Percentiles rank a stretch among this genome's conserved stretches.
These are phyloP conservation scores for Rossbeevera mucosa DNA, from an alignment of 768 basidiomycete species.

Conservation along the genomic window DNA sequence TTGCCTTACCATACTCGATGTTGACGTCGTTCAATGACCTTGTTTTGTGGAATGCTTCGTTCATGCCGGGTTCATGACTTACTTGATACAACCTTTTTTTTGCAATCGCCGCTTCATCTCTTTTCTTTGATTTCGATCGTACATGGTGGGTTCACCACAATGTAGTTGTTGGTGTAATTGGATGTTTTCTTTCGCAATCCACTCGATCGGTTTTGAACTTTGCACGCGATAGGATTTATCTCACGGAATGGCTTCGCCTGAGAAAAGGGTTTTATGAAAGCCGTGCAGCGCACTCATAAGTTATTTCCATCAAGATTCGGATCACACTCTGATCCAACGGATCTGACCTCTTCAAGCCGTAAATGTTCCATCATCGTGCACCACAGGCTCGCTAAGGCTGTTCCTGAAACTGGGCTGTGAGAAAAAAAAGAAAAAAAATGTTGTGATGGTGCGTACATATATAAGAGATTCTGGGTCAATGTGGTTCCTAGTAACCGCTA, in stretches of 20 bases:
- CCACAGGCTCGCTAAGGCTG: too few relatives aligned
- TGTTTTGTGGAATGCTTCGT: background rate
- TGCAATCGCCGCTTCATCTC: slow-evolving; percentile 6
- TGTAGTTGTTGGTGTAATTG: slow-evolving; percentile 23
- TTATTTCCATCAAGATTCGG: too few relatives aligned
- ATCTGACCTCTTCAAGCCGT: background rate
- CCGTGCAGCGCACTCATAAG: too few relatives aligned
- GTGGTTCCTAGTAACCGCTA: background rate
- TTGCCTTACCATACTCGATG: background rate
- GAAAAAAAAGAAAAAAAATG: too few relatives aligned
- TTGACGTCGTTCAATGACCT: background rate
- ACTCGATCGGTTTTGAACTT: background rate
- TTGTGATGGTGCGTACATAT: background rate
- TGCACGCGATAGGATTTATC: too few relatives aligned
- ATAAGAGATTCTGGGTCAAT: background rate
- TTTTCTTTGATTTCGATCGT: background rate
- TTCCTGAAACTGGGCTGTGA: too few relatives aligned
- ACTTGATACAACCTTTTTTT: slow-evolving; percentile 9
- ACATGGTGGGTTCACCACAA: slow-evolving; percentile 10
- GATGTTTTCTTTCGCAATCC: slow-evolving; percentile 10
- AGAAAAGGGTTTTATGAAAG: too few relatives aligned
- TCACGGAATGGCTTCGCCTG: too few relatives aligned
- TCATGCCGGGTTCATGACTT: slow-evolving; percentile 28
- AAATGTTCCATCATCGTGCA: too few relatives aligned
- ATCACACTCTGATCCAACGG: too few relatives aligned